These are phyloP conservation scores for Malbranchea zuffiana DNA, from an alignment of 2,329 filamentous ascomycete species.

Conservation along the genomic window DNA sequence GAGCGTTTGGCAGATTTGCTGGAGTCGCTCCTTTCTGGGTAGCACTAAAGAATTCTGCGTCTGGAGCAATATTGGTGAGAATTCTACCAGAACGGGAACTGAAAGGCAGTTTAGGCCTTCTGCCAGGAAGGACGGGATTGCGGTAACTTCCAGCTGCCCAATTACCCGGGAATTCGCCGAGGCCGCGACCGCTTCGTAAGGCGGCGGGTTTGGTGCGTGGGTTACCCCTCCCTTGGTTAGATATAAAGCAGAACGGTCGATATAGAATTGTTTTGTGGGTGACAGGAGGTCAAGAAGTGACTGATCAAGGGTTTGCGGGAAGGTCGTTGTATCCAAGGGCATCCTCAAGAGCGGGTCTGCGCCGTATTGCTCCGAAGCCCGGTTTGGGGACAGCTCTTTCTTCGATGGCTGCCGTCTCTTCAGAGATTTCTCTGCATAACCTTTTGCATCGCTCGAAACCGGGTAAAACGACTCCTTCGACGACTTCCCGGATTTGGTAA, in stretches of 20 bases:
- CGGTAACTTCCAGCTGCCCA: slow-evolving; percentile 31
- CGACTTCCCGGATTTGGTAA: slow-evolving; percentile 14
- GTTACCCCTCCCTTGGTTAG: slow-evolving; percentile 26
- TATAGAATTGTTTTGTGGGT: slow-evolving; percentile 26
- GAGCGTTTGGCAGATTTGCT: slow-evolving; percentile 29
- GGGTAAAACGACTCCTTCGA: slow-evolving; percentile 19
- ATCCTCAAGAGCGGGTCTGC: slow-evolving; percentile 15
- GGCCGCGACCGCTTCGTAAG: slow-evolving; percentile 34
- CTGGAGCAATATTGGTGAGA: slow-evolving; percentile 32
- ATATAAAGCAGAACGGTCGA: slow-evolving; percentile 31
- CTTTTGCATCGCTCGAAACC: slow-evolving; percentile 2
- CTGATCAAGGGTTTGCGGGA: slow-evolving; percentile 16
- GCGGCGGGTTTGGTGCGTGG: slow-evolving; percentile 33
- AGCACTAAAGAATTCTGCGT: slow-evolving; percentile 22
- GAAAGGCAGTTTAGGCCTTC: slow-evolving; percentile 25
- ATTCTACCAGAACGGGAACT: slow-evolving; percentile 34
- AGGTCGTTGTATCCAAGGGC: slow-evolving; percentile 7
- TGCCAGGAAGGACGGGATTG: slow-evolving; percentile 24
- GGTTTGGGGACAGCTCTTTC: slow-evolving; percentile 19
- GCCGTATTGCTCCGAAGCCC: slow-evolving; percentile 15
- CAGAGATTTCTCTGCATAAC: not conserved
- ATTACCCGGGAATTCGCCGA: slow-evolving; percentile 34
- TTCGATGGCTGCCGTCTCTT: slow-evolving; percentile 24
- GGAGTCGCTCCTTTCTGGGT: slow-evolving; percentile 24
- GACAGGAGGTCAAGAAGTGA: slow-evolving; percentile 13